Evolutionary conservation across 805 yeast species (phyloP).

Genomic region (Suhomyces xylopsoci): DNA sequence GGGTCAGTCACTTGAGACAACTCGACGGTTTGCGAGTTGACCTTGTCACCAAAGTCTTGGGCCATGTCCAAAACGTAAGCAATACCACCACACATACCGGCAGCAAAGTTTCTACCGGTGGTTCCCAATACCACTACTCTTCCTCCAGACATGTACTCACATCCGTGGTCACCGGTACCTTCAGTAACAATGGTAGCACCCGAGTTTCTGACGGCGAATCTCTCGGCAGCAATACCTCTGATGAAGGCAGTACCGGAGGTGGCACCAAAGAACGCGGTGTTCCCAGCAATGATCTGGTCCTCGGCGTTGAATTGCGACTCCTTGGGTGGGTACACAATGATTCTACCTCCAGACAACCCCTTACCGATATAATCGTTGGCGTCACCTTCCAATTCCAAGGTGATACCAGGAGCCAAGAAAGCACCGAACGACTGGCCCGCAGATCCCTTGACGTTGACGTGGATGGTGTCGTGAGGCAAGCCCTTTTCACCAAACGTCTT

Average conservation of each 20-base stretch:
- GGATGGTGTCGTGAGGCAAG: constrained; percentile 93
- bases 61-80: constrained; percentile 95
- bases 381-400: constrained; percentile 94
- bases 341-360: constrained; percentile 93
- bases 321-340: constrained; percentile 88
- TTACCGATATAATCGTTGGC: constrained; percentile 98
- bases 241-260: constrained; percentile 92
- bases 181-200: constrained; percentile 97
- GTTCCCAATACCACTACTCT: constrained; percentile 89
- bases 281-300: constrained; percentile 94
- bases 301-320: constrained; percentile 84
- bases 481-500: constrained; percentile 92
- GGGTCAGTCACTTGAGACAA: constrained; percentile 77
- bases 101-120: constrained; percentile 91
- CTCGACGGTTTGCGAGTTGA: constrained; percentile 80
- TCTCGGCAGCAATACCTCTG: constrained; percentile 97
- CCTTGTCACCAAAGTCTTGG: constrained; percentile 80
- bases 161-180: constrained; percentile 97
- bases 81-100: constrained; percentile 99
- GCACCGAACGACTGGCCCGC: constrained; percentile 99
- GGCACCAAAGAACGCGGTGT: constrained; percentile 97
- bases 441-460: constrained; percentile 84
- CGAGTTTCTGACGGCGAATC: constrained; percentile 97
- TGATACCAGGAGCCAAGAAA: constrained; percentile 92
- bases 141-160: constrained; percentile 99